Conservation (phyloP, 108 stramenopile genomes). For the Fragilaria radians region DNA sequence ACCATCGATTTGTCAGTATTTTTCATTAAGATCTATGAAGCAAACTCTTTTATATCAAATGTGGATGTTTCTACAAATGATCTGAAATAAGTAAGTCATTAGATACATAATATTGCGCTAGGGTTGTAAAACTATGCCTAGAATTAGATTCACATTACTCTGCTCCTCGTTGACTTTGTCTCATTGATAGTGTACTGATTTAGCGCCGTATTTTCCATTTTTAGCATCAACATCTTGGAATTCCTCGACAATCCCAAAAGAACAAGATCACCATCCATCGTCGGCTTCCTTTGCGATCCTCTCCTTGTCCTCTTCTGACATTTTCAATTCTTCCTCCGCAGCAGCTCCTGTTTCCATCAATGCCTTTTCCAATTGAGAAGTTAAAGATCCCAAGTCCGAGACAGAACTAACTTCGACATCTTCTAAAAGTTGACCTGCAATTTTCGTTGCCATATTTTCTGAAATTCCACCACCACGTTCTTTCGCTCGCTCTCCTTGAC, state of each 20-base stretch:
- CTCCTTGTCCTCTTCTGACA: slow-evolving; percentile 79
- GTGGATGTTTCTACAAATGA: too few species aligned
- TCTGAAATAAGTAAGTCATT: too few species aligned
- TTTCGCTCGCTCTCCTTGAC: slow-evolving; percentile 70
- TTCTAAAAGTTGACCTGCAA: slow-evolving; percentile 72
- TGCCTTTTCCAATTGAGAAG: slow-evolving; percentile 72
- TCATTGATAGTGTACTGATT: too few species aligned
- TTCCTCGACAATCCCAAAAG: neutral
- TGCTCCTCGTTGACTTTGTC: too few species aligned
- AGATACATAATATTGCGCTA: too few species aligned
- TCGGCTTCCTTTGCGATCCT: slow-evolving; percentile 72
- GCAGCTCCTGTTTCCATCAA: slow-evolving; percentile 62
- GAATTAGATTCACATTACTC: too few species aligned
- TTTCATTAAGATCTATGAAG: too few species aligned
- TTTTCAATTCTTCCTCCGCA: slow-evolving; percentile 43
- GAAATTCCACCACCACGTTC: slow-evolving; percentile 75
- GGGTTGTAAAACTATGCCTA: too few species aligned
- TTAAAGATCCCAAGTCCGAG: slow-evolving; percentile 63
- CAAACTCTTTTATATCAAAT: too few species aligned
- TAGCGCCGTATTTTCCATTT: too few species aligned
- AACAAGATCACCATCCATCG: slow-evolving; percentile 85
- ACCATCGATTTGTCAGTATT: too few species aligned
- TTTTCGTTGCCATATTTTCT: slow-evolving; percentile 60
- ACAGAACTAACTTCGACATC: slow-evolving; percentile 79
- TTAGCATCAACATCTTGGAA: too few species aligned